Conservation (phyloP, 140 eudicot species). For the Stevia rebaudiana region DNA sequence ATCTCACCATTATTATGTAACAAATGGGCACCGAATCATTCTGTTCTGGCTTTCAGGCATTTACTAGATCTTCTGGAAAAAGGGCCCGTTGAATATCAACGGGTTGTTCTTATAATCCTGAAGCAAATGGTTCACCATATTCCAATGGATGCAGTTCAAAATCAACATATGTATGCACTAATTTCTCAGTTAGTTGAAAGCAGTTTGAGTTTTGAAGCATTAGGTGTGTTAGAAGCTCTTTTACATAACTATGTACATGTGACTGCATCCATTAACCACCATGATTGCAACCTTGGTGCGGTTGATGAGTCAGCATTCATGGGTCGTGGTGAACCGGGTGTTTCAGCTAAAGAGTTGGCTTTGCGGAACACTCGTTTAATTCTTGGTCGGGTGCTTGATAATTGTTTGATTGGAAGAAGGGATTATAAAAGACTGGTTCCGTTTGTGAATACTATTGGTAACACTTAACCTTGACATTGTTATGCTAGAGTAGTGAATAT, state of each 20-base stretch:
- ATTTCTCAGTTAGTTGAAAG: slow-evolving; percentile 88
- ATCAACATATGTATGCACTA: slow-evolving; percentile 78
- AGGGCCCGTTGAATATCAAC: slow-evolving; percentile 79
- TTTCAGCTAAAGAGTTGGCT: slow-evolving; percentile 64
- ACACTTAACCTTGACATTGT: slow-evolving; percentile 25
- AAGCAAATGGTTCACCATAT: slow-evolving; percentile 76
- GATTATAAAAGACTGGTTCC: slow-evolving; percentile 85
- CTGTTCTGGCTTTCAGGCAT: slow-evolving; percentile 69
- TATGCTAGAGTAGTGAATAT: no score
- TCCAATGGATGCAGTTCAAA: slow-evolving; percentile 68
- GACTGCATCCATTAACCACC: slow-evolving; percentile 43
- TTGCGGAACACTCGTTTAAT: slow-evolving; percentile 75
- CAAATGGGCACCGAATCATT: slow-evolving; percentile 80
- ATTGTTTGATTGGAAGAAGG: slow-evolving; percentile 73
- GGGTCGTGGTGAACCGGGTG: slow-evolving; percentile 60
- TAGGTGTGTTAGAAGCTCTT: slow-evolving; percentile 90
- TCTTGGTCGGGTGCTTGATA: slow-evolving; percentile 86
- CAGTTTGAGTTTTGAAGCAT: slow-evolving; percentile 76
- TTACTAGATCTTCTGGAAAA: slow-evolving; percentile 60
- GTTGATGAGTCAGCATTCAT: slow-evolving; percentile 61
- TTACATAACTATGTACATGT: slow-evolving; percentile 64
- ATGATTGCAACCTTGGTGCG: slow-evolving; percentile 54
- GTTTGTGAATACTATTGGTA: slow-evolving; percentile 58
- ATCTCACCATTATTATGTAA: slow-evolving; percentile 65
- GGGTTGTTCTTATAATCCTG: slow-evolving; percentile 74